A percentile compares a stretch with the other conserved stretches of the same genome.
Conservation (phyloP, 148 eudicot species). For the Polygonum maritimum region DNA sequence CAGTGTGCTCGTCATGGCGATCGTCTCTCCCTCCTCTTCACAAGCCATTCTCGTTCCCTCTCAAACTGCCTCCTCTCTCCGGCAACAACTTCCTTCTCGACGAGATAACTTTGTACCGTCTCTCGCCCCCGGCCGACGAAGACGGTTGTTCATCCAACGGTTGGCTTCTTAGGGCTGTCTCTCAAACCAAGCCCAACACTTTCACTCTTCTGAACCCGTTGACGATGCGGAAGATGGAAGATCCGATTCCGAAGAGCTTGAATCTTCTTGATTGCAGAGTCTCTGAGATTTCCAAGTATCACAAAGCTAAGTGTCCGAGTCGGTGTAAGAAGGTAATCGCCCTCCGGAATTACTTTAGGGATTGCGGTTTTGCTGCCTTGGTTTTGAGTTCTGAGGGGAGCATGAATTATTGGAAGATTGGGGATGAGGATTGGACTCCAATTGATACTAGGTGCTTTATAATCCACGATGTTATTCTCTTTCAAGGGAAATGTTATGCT, state of each 20-base stretch:
- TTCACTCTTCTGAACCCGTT: background rate
- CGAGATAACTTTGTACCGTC: background rate
- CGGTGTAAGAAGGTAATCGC: background rate
- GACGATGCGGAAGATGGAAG: background rate
- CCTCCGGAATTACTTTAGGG: background rate
- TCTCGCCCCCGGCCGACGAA: background rate
- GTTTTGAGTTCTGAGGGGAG: background rate
- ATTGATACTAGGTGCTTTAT: background rate
- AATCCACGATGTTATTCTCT: background rate
- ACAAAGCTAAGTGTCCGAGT: background rate
- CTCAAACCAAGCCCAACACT: background rate
- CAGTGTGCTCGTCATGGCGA: conserved; percentile 19
- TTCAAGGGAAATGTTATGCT: background rate
- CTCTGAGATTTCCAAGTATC: background rate
- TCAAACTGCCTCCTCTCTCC: background rate
- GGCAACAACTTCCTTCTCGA: background rate
- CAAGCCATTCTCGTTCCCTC: background rate
- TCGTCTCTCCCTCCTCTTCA: background rate
- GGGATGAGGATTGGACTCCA: background rate
- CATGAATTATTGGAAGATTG: background rate
- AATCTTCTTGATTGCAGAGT: background rate
- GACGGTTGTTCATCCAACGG: too few species aligned
- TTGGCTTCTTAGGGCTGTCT: too few species aligned
- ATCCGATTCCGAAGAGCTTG: background rate
- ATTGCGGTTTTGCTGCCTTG: background rate